A percentile compares a stretch with the other conserved stretches of the same genome.
Conservation (phyloP, 1,139 yeast genomes). For the Yarrowia galli region DNA sequence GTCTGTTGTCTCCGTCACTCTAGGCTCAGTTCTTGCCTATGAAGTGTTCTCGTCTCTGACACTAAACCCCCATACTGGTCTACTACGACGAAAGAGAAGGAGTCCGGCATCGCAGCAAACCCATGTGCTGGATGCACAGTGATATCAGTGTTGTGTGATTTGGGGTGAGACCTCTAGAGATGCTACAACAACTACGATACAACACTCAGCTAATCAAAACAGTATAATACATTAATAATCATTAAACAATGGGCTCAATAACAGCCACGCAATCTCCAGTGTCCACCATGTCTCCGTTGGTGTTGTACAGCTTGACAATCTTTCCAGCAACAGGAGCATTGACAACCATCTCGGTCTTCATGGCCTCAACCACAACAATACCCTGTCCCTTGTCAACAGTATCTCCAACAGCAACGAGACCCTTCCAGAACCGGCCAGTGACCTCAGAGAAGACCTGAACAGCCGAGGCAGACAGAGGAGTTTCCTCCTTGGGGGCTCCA, state of each 20-base stretch:
- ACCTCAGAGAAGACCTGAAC: slow-evolving; percentile 89
- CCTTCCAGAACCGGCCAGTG: slow-evolving; percentile 97
- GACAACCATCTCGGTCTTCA: slow-evolving; percentile 97
- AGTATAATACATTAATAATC: slow-evolving; percentile 14
- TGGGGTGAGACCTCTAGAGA: no score
- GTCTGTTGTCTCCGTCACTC: no score
- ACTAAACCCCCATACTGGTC: no score
- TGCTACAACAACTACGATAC: no score
- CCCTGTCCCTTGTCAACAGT: slow-evolving; percentile 76
- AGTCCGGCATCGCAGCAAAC: no score
- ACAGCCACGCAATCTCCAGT: slow-evolving; percentile 95
- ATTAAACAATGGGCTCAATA: slow-evolving; percentile 50
- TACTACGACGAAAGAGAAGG: no score
- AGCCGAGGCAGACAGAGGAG: slow-evolving; percentile 52
- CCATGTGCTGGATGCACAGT: no score
- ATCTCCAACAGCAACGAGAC: slow-evolving; percentile 83
- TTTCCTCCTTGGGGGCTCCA: slow-evolving; percentile 44
- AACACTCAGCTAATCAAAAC: no score
- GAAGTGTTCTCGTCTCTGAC: no score
- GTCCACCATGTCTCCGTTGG: slow-evolving; percentile 94
- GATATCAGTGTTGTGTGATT: no score
- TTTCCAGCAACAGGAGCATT: slow-evolving; percentile 75
- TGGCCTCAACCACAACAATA: slow-evolving; percentile 89
- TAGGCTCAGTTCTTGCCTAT: no score
- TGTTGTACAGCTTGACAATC: slow-evolving; percentile 76